Base-by-base conservation (phyloP, 1,284 basidiomycete species). In the Thelephora terrestris region DNA sequence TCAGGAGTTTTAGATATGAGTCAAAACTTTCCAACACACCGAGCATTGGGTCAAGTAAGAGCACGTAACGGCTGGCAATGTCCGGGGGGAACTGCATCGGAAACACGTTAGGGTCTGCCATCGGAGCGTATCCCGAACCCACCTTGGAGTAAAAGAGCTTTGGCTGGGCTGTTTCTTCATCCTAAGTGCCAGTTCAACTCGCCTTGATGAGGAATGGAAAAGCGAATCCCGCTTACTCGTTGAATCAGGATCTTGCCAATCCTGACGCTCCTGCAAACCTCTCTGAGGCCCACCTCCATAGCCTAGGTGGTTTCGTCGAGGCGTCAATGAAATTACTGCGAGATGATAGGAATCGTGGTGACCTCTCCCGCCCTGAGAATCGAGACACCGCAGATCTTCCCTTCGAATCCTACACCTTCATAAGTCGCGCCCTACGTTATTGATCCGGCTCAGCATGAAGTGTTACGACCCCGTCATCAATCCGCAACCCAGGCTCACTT, bases 21-120 rank as follows among this genome's bases (percentile, higher is more conserved):
- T 16, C 4, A 45, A 25, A 35, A 42, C 16, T 44, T 43, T 21
- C 24, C 35, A 24, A 58, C 79, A 48, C 60, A 91, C 91, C 91
- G 37, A 99, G 81, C 95, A 99, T 99, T 1, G 95, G 95, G 64
- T 99, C 95, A 14, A 99, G 79, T 14, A 99, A 78, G 32, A 99
- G 79, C 44, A 95, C 91, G 66, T 95, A 99, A 47, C 95, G 83
- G 36, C 79, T 73, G 0, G 86, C 80, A 51, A 99, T 97, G 63
- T 99, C 95, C 60, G 86, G 86, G 2, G 95, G 95, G 46, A 98
- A 81, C 81, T 97, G 58, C 14, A 21, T 43, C 7, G n/a, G 25
- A 40, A 10, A 40, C 2, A 23, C 21, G n/a, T 23, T 16, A 42
- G 39, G 25, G 25, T 16, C 9, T 23, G n/a, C 18, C 9, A n/a